These are phyloP conservation scores for Xylariaceae sp. DNA, from an alignment of 2,329 filamentous ascomycete genomes.

Conservation along the genomic window DNA sequence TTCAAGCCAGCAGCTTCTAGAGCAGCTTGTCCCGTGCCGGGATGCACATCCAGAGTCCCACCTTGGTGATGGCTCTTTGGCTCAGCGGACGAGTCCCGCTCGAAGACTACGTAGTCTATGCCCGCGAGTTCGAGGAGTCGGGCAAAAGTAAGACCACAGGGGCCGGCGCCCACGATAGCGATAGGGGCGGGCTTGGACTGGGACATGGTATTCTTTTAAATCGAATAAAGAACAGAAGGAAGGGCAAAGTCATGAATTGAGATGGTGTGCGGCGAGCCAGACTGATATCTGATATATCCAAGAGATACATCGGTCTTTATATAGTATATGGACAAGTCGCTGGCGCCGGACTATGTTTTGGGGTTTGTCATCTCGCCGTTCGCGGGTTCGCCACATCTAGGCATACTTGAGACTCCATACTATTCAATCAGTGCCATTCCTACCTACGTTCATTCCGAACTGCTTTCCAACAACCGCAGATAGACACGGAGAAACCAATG, in stretches of 20 bases:
- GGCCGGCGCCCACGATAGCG: constrained; percentile 20
- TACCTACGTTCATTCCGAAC: no score
- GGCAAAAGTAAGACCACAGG: constrained; percentile 17
- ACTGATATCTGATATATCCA: no score
- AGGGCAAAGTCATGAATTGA: not conserved
- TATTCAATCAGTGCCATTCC: no score
- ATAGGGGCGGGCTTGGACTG: constrained; percentile 9
- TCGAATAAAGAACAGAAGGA: not conserved
- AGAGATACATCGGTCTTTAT: no score
- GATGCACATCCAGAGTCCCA: constrained; percentile 44
- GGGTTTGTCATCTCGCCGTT: no score
- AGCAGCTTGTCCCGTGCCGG: constrained; percentile 23
- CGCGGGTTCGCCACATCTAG: no score
- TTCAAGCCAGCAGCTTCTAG: constrained; percentile 26
- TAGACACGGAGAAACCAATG: no score
- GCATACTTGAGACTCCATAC: no score
- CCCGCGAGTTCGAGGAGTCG: constrained; percentile 14
- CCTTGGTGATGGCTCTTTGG: constrained; percentile 1
- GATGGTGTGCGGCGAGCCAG: not conserved
- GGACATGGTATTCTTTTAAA: constrained; percentile 2
- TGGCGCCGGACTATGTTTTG: no score
- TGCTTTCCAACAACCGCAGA: no score
- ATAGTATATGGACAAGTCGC: no score
- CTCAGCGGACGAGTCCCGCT: constrained; percentile 10
- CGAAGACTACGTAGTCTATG: constrained; percentile 16